Base-by-base conservation (phyloP, 768 basidiomycete species). In the Psilocybe subaeruginosa region DNA sequence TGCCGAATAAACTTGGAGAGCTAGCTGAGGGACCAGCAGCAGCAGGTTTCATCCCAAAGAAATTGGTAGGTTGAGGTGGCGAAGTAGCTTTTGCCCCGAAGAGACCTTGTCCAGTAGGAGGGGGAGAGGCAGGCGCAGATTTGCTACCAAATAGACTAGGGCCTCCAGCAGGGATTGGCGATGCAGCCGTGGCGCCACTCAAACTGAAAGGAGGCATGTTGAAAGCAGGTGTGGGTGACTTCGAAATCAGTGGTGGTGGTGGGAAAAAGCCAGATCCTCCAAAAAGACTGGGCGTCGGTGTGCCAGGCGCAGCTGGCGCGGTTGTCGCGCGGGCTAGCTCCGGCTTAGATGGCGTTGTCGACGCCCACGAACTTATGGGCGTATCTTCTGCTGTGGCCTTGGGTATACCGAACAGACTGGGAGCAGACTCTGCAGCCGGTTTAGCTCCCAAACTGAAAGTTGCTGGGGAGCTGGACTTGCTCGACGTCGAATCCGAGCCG, bases 181-280 rank as follows among this genome's bases (percentile, higher is more conserved):
- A 53, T 41, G 37, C 29, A 29, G 47, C 55, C 19, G 58, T 49
- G 17, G 51, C 51, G 30, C 33, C 50, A 14, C 39, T 46, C 8
- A 69, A 56, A 35, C 55, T 64, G 56, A 72, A 68, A 31, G 66
- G 59, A 2, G 69, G 60, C 50, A 61, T 45, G 47, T 19, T 23
- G 48, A 54, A 50, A 2, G 37, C 43, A 19, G 60, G 48, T 14
- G 62, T 48, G 4, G 64, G 54, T 31, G 65, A 41, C 31, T 41
- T 45, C 12, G 62, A 17, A 9, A 46, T 16, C 3, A 37, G 50
- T 4, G 59, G 58, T 37, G 59, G 54, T 8, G 30, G 43, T 27
- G 49, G 55, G 55, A 64, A 64, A 19, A 60, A 45, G 37, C 50
- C 54, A 11, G 58, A 35, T 41, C 43, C 41, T 35, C 60, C 60